Conservation (phyloP, 352 stramenopile species). For the Globisporangium middletonii region DNA sequence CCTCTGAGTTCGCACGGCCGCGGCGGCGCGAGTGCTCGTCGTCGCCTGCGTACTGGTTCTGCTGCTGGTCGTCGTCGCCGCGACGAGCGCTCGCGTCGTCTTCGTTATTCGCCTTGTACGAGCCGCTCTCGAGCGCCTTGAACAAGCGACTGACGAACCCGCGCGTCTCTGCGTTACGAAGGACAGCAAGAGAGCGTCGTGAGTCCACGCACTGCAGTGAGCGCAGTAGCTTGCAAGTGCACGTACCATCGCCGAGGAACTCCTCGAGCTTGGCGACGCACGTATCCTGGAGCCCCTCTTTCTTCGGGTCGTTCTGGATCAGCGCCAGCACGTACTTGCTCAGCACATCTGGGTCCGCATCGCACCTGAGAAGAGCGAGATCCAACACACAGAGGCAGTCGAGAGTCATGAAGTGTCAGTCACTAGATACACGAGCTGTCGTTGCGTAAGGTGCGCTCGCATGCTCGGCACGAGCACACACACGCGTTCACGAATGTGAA, state of each 20-base stretch:
- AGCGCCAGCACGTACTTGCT: conserved; percentile 86
- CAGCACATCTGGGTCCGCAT: conserved; percentile 80
- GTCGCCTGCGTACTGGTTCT: conserved; percentile 12
- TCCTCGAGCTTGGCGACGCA: conserved; percentile 78
- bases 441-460: not conserved
- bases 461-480: not conserved
- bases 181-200: conserved; percentile 4
- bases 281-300: conserved; percentile 56
- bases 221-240: not conserved
- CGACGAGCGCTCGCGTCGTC: conserved; percentile 16
- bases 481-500: not conserved
- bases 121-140: conserved; percentile 47
- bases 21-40: conserved; percentile 27
- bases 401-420: not conserved
- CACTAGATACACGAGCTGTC: not conserved
- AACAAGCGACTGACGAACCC: conserved; percentile 75
- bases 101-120: conserved; percentile 35
- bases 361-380: conserved; percentile 55
- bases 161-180: conserved; percentile 40
- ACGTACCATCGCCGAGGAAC: conserved; percentile 79
- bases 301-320: conserved; percentile 78
- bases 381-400: not conserved
- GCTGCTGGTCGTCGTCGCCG: conserved; percentile 6
- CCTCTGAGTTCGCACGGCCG: conserved; percentile 27
- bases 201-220: not conserved